Percentiles rank a stretch among this genome's conserved stretches.
Evolutionary conservation across 164 flowering plant genomes (phyloP).

Genomic region (Annona squamosa): DNA sequence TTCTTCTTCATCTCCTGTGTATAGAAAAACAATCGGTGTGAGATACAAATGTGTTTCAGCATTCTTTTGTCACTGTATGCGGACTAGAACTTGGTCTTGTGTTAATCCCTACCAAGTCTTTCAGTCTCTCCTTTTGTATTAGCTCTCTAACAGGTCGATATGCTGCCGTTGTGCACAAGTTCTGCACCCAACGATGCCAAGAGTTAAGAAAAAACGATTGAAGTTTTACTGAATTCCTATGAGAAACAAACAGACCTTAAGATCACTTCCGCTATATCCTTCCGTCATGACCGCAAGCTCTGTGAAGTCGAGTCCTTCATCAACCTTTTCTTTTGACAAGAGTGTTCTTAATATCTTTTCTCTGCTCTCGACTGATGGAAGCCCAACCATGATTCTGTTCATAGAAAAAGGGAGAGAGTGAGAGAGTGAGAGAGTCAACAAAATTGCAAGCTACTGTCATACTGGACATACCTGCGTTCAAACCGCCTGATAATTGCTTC

Average conservation of each 20-base stretch:
- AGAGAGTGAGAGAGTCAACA: neutral
- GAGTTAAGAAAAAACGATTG: constrained; percentile 4
- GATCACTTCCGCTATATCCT: constrained; percentile 91
- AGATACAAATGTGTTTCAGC: neutral
- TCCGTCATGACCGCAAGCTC: constrained; percentile 92
- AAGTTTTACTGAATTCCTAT: neutral
- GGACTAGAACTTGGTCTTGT: too few relatives aligned
- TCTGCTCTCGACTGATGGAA: constrained; percentile 70
- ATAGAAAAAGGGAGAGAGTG: neutral
- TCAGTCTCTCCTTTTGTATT: constrained; percentile 71
- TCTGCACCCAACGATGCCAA: constrained; percentile 44
- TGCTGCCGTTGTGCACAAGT: constrained; percentile 86
- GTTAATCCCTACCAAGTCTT: constrained; percentile 47
- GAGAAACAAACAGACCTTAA: constrained; percentile 49
- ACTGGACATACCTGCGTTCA: constrained; percentile 62
- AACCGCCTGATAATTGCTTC: constrained; percentile 96
- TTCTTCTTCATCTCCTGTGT: constrained; percentile 57
- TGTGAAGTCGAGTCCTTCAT: constrained; percentile 56
- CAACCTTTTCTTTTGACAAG: constrained; percentile 65
- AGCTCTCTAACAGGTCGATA: constrained; percentile 93
- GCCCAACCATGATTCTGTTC: constrained; percentile 83
- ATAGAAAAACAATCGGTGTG: neutral
- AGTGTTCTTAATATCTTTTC: constrained; percentile 70
- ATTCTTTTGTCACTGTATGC: neutral
- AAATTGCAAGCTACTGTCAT: neutral